Conservation (phyloP, 83 land plant species). For the Picea engelmannii region DNA sequence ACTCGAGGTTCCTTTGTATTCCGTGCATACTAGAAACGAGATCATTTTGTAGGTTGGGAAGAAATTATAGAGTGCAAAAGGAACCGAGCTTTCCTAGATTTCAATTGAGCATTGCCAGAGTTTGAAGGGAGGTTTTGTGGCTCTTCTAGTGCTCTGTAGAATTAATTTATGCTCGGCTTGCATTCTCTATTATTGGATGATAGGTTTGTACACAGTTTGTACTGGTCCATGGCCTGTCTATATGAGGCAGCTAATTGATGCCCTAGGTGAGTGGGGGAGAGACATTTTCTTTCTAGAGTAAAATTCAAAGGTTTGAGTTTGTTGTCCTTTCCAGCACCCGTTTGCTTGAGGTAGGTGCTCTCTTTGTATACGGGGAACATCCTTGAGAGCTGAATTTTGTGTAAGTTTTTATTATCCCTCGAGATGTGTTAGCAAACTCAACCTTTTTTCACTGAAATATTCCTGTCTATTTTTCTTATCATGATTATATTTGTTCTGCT, state of each 20-base stretch:
- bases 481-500: background rate
- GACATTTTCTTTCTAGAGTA: background rate
- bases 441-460: background rate
- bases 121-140: background rate
- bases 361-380: background rate
- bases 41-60: background rate
- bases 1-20: conserved; percentile 1
- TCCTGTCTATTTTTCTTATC: background rate
- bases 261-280: background rate
- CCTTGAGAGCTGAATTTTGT: background rate
- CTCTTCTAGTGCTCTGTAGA: background rate
- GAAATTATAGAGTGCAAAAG: background rate
- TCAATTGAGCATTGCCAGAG: background rate
- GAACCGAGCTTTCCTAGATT: background rate
- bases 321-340: background rate
- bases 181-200: conserved; percentile 1
- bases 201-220: background rate
- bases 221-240: conserved; percentile 5
- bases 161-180: background rate
- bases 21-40: background rate
- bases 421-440: background rate
- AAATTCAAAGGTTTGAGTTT: background rate
- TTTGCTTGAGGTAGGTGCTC: background rate
- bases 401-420: background rate
- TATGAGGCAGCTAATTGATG: background rate